phyloP scores from a whole-genome alignment of 805 yeast genomes.

The Candida piceae region DNA sequence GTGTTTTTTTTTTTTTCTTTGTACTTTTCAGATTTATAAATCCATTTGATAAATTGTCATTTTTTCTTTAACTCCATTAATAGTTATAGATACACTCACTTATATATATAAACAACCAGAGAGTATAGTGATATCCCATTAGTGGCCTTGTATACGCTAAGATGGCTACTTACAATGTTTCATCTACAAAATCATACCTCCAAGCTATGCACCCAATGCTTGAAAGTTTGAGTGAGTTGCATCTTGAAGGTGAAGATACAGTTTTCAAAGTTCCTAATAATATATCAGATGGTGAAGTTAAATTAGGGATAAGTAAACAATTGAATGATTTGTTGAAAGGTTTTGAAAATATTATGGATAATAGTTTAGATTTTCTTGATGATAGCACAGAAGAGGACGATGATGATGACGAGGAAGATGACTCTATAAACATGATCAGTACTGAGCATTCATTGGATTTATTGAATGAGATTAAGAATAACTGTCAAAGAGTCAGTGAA shows the following conservation, averaged over 20 bases:
- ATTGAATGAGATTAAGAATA: constrained; percentile 16
- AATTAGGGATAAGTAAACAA: constrained; percentile 21
- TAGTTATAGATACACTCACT: no score
- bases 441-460: constrained; percentile 5
- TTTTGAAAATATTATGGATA: constrained; percentile 31
- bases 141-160: neutral
- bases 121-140: neutral
- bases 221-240: constrained; percentile 37
- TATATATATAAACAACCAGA: no score
- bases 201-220: constrained; percentile 71
- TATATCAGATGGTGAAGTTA: constrained; percentile 30
- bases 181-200: constrained; percentile 72
- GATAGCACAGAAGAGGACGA: constrained; percentile 13
- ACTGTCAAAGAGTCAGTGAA: constrained; percentile 25
- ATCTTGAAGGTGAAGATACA: constrained; percentile 20
- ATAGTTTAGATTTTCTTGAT: constrained; percentile 11
- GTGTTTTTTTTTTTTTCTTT: no score
- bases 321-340: constrained; percentile 24
- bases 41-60: no score
- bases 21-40: no score
- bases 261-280: constrained; percentile 25
- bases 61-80: no score
- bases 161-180: constrained; percentile 51
- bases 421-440: constrained; percentile 3
- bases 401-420: constrained; percentile 2